Evolutionary conservation across 2,329 filamentous ascomycete species (phyloP).

Genomic region (Xylariaceae sp.): DNA sequence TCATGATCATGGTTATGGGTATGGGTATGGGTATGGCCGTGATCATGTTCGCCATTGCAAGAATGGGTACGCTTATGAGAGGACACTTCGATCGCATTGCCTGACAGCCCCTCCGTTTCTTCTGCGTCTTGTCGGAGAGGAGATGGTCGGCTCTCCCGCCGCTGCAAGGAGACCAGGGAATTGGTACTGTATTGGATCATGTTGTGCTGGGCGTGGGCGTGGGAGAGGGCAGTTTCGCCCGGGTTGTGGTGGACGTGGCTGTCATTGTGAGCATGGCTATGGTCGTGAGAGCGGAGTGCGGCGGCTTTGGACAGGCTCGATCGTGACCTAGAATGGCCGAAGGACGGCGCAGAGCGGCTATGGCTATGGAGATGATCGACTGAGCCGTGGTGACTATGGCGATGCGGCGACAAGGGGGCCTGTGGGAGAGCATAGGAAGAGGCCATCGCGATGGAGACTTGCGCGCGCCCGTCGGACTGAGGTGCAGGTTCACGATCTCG

Average conservation of each 20-base stretch:
- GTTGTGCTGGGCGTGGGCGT: slow-evolving; percentile 24
- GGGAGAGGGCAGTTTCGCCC: slow-evolving; percentile 25
- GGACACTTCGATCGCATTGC: slow-evolving; percentile 15
- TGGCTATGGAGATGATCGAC: slow-evolving; percentile 36
- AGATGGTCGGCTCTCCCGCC: slow-evolving; percentile 33
- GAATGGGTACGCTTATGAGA: slow-evolving; percentile 20
- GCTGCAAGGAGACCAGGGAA: slow-evolving; percentile 31
- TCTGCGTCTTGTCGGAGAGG: slow-evolving; percentile 30
- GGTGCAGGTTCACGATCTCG: neutral
- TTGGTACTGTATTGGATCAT: slow-evolving; percentile 33
- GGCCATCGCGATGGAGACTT: slow-evolving; percentile 37
- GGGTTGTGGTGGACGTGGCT: slow-evolving; percentile 10
- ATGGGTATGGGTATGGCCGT: slow-evolving; percentile 32
- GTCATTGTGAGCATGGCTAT: slow-evolving; percentile 29
- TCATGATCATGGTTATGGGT: slow-evolving; percentile 26
- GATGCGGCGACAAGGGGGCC: slow-evolving; percentile 42
- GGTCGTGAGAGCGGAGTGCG: slow-evolving; percentile 28
- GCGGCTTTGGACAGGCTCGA: slow-evolving; percentile 28
- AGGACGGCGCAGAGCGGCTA: slow-evolving; percentile 36
- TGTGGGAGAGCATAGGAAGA: slow-evolving; percentile 52
- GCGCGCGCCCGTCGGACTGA: neutral
- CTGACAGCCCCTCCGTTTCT: slow-evolving; percentile 22
- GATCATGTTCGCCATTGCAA: slow-evolving; percentile 24
- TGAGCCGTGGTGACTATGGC: slow-evolving; percentile 27
- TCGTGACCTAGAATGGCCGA: slow-evolving; percentile 36